phyloP scores from a whole-genome alignment of 192 early-diverging fungal species.

The Gorgonomyces haynaldii region DNA sequence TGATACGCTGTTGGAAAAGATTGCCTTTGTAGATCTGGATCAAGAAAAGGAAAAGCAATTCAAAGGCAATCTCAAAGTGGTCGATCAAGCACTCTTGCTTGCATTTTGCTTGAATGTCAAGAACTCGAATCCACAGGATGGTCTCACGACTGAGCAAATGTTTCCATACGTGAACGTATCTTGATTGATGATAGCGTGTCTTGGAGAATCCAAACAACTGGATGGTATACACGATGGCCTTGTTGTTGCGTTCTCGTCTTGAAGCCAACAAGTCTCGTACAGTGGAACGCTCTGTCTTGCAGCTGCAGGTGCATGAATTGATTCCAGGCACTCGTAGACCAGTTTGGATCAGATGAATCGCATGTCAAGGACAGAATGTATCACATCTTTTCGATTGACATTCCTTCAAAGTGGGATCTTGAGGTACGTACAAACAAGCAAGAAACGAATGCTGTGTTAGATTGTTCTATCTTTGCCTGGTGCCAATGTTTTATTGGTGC shows the following conservation, averaged over 20 bases:
- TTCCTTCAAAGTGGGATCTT: constrained; percentile 93
- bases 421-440: constrained; percentile 48
- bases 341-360: constrained; percentile 60
- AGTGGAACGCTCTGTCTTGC: constrained; percentile 77
- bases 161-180: constrained; percentile 68
- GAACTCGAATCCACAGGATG: constrained; percentile 86
- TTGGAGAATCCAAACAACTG: constrained; percentile 92
- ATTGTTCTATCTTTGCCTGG: too few species aligned
- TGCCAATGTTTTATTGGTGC: too few species aligned
- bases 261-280: constrained; percentile 78
- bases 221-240: constrained; percentile 93
- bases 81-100: constrained; percentile 85
- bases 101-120: constrained; percentile 81
- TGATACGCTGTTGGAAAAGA: constrained; percentile 80
- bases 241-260: constrained; percentile 81
- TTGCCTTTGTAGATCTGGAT: constrained; percentile 45
- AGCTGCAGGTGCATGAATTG: constrained; percentile 54
- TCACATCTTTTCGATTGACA: constrained; percentile 62
- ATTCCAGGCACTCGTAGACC: constrained; percentile 74
- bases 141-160: constrained; percentile 94
- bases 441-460: too few species aligned
- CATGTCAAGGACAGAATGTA: constrained; percentile 62
- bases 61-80: constrained; percentile 55
- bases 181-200: constrained; percentile 42
- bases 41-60: constrained; percentile 12